These are phyloP conservation scores for Xenoacremonium recifei DNA, from an alignment of 2,329 filamentous ascomycete genomes.

Conservation along the genomic window DNA sequence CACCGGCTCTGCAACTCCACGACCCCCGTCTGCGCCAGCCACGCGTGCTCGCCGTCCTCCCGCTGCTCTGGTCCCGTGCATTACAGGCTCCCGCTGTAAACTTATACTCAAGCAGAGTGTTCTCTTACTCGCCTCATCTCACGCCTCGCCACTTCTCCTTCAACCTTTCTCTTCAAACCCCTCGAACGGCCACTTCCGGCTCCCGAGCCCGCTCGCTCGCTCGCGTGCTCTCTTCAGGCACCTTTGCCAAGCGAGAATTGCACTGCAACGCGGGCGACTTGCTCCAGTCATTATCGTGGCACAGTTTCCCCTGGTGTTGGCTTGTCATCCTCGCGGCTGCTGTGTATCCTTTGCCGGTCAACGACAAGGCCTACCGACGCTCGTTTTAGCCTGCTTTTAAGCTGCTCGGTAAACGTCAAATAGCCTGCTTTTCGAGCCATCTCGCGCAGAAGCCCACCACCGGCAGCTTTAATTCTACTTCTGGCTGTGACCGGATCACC, in stretches of 20 bases:
- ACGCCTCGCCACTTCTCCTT: conserved; percentile 16
- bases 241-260: conserved; percentile 13
- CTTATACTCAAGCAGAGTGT: conserved; percentile 9
- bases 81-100: conserved; percentile 7
- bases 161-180: conserved; percentile 16
- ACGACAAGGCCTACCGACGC: conserved; percentile 8
- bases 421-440: conserved; percentile 2
- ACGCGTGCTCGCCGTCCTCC: conserved; percentile 2
- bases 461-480: conserved; percentile 4
- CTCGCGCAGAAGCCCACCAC: conserved; percentile 1
- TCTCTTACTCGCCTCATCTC: conserved; percentile 8
- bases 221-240: conserved; percentile 15
- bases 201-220: conserved; percentile 14
- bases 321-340: conserved; percentile 7
- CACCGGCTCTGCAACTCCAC: conserved; percentile 8
- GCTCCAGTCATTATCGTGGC: conserved; percentile 7
- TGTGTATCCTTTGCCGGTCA: conserved; percentile 7
- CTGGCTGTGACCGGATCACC: conserved; percentile 12
- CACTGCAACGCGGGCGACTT: conserved; percentile 2
- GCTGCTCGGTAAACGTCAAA: conserved; percentile 9
- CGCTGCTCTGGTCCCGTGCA: neutral
- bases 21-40: conserved; percentile 11
- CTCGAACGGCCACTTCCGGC: conserved; percentile 12
- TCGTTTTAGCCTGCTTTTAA: conserved; percentile 5
- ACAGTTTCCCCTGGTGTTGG: conserved; percentile 6